Evolutionary conservation across 2,329 filamentous ascomycete species (phyloP).

Genomic region (Aspergillus novofumigatus): DNA sequence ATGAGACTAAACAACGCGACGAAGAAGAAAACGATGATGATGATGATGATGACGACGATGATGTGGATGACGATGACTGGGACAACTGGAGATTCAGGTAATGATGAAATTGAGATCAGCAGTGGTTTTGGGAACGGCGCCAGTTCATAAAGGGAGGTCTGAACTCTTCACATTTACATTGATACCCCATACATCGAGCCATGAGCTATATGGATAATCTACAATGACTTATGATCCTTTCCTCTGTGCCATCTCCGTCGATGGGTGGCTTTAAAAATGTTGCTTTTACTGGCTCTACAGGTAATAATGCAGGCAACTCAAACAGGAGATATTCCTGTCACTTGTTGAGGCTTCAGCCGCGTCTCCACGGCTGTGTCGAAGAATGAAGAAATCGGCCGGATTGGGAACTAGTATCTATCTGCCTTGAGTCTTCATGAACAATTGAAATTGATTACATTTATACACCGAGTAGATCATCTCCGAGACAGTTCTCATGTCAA

Average conservation of each 20-base stretch:
- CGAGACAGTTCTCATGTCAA: neutral
- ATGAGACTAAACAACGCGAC: constrained; percentile 42
- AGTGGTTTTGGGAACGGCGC: constrained; percentile 17
- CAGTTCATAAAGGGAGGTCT: constrained; percentile 22
- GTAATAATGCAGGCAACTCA: neutral
- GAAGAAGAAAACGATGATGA: constrained; percentile 28
- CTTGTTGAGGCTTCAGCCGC: neutral
- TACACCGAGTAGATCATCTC: neutral
- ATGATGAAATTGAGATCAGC: constrained; percentile 14
- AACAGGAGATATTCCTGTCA: neutral
- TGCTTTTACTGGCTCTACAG: neutral
- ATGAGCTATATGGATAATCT: constrained; percentile 19
- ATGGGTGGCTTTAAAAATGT: neutral
- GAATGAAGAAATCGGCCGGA: neutral
- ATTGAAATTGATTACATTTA: neutral
- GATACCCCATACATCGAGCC: constrained; percentile 29
- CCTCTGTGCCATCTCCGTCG: constrained; percentile 5
- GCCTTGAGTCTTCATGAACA: neutral
- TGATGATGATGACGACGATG: constrained; percentile 34
- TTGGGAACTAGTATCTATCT: neutral
- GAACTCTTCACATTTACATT: constrained; percentile 28
- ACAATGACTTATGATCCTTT: constrained; percentile 13
- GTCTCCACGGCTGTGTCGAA: neutral
- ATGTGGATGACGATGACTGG: constrained; percentile 54
- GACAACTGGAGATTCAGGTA: constrained; percentile 42